Evolutionary conservation across 192 early-diverging fungal genomes (phyloP).

Genomic region (Podila minutissima): DNA sequence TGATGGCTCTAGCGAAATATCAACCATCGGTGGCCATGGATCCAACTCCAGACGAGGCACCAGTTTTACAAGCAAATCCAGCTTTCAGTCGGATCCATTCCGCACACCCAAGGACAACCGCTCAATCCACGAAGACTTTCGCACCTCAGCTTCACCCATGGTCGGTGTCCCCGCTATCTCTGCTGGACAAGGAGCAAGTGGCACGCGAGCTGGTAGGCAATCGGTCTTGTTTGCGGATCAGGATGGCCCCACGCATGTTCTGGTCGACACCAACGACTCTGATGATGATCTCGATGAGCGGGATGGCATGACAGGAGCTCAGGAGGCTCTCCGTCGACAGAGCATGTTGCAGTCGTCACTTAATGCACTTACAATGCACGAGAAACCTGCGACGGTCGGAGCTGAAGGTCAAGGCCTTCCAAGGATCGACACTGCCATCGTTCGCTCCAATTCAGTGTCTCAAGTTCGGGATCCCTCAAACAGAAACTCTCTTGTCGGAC

Average conservation of each 20-base stretch:
- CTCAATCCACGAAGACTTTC: constrained; percentile 31
- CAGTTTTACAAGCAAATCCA: constrained; percentile 41
- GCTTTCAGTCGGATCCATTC: constrained; percentile 49
- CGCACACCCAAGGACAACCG: constrained; percentile 38
- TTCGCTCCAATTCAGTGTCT: neutral
- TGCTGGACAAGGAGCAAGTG: no score
- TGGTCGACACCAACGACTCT: neutral
- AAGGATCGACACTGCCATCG: neutral
- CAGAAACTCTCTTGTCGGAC: neutral
- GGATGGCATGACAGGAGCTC: no score
- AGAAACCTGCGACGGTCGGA: neutral
- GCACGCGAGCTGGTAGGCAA: no score
- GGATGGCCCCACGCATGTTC: no score
- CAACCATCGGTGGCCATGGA: constrained; percentile 9
- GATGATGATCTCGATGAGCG: no score
- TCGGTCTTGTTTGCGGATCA: no score
- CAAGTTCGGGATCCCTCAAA: neutral
- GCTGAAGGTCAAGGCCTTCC: neutral
- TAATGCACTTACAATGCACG: neutral
- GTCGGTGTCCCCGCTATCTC: no score
- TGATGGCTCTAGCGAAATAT: constrained; percentile 21
- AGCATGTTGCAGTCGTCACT: neutral
- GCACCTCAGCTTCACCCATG: no score
- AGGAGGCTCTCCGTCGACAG: neutral
- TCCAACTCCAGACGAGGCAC: constrained; percentile 8